Base-by-base conservation (phyloP, 176 grass and related monocot species). In the Thinopyrum elongatum region DNA sequence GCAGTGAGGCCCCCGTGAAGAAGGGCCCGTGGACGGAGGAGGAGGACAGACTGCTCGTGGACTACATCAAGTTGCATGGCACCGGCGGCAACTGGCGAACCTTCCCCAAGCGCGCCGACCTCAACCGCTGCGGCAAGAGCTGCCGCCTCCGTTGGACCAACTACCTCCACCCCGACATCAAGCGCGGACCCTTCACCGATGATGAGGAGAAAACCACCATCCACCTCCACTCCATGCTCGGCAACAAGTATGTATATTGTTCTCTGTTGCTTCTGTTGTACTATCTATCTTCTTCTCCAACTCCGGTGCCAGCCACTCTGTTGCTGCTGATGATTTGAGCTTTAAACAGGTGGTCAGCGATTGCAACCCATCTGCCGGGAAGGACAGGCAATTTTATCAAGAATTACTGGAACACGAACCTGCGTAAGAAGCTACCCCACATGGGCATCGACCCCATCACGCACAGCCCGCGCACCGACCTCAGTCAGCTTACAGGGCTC, bases 391-490 rank as follows among this genome's bases (percentile, higher is more conserved):
- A 98, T 42, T 93, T 95, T 89, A 93, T 98, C 83, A 98, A 98
- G 85, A 98, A 98, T 80, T 98, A 95, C 83, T 98, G 95, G 95
- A 96, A 96, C 76, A 97, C 91, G 1, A 87, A 97, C 42, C 88
- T 97, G 4, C 76, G 91, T 42, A 97, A 97, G 87, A 92, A 93
- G 82, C 91, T 97, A 0, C 94, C 93, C 0, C 25, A 34, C 7
- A 92, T 90, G 82, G 94, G 91, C 4, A 96, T 96, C 47, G 89
- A 96, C 79, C 94, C 94, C 0, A 70, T 93, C 67, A 96, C 85
- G 5, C 91, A 93, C 84, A 72, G 79, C 11, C 94, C 84, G 0
- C 81, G 89, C 36, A 64, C 91, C 17, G 91, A 97, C 33, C 89
- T 28, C 61, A 5, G 74, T 49, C 61, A 1, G 25, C 61, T 6